These are phyloP conservation scores for Corchorus capsularis DNA, from an alignment of 345 rosid genomes.

Conservation along the genomic window DNA sequence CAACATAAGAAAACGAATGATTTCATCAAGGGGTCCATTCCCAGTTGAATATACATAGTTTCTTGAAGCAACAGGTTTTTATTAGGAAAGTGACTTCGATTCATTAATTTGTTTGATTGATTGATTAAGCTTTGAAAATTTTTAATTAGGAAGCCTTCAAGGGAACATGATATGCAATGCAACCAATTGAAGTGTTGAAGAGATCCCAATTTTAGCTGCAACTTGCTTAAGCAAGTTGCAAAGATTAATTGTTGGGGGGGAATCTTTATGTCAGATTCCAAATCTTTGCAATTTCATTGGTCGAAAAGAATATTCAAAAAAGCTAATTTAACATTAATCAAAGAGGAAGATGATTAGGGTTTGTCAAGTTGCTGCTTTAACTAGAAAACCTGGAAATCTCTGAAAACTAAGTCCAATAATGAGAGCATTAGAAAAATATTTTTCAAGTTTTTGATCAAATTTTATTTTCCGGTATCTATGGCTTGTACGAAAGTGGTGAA, in stretches of 20 bases:
- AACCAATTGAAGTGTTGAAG: not conserved
- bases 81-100: not conserved
- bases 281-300: not conserved
- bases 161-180: not conserved
- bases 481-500: constrained; percentile 1
- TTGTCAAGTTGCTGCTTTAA: not conserved
- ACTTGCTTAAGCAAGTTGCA: constrained; percentile 9
- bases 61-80: not conserved
- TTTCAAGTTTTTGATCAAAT: not conserved
- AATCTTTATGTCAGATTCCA: constrained; percentile 1
- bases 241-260: not conserved
- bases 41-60: not conserved
- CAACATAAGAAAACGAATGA: not conserved
- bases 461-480: not conserved
- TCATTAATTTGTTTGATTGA: not conserved
- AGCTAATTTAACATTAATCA: not conserved
- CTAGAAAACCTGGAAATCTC: not conserved
- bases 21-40: constrained; percentile 4
- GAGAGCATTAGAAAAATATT: not conserved
- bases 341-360: not conserved
- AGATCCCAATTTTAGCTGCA: not conserved
- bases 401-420: not conserved
- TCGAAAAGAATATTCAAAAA: not conserved
- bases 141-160: not conserved
- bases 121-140: not conserved